Evolutionary conservation across 2,329 filamentous ascomycete genomes (phyloP).

Genomic region (Fusarium nanum): DNA sequence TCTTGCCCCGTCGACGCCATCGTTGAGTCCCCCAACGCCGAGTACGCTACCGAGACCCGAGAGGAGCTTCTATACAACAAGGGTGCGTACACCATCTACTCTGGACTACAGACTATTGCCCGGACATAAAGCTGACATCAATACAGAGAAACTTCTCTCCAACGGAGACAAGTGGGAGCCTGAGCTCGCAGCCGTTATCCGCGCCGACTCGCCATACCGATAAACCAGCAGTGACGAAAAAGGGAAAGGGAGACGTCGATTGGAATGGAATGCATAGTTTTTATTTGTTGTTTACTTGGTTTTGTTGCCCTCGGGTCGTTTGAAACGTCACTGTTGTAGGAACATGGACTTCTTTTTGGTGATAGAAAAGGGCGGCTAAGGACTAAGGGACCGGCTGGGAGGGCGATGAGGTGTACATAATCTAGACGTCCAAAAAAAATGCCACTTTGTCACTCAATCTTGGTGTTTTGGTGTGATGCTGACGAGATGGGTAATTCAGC

Average conservation of each 20-base stretch:
- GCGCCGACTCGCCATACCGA: conserved; percentile 93
- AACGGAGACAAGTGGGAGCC: conserved; percentile 99
- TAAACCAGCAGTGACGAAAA: conserved; percentile 56
- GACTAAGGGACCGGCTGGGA: conserved; percentile 10
- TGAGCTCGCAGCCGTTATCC: conserved; percentile 90
- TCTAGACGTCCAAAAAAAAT: conserved; percentile 46
- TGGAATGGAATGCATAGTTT: conserved; percentile 24
- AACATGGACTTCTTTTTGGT: conserved; percentile 31
- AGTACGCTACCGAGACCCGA: conserved; percentile 75
- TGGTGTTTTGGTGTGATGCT: conserved; percentile 9
- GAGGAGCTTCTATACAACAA: conserved; percentile 99
- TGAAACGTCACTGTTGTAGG: conserved; percentile 34
- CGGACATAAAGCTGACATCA: conserved; percentile 31
- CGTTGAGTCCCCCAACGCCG: conserved; percentile 71
- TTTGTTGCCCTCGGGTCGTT: conserved; percentile 25
- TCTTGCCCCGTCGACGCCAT: conserved; percentile 97
- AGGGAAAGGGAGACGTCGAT: conserved; percentile 21
- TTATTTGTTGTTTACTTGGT: conserved; percentile 19
- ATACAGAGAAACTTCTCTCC: conserved; percentile 80
- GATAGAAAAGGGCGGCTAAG: conserved; percentile 10
- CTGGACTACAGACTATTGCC: not conserved
- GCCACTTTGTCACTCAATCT: conserved; percentile 42
- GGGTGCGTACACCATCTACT: conserved; percentile 56
- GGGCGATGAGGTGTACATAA: conserved; percentile 46
- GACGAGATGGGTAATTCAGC: not conserved